Evolutionary conservation across 345 rosid genomes (phyloP).

Genomic region (Euphorbia pulcherrima): DNA sequence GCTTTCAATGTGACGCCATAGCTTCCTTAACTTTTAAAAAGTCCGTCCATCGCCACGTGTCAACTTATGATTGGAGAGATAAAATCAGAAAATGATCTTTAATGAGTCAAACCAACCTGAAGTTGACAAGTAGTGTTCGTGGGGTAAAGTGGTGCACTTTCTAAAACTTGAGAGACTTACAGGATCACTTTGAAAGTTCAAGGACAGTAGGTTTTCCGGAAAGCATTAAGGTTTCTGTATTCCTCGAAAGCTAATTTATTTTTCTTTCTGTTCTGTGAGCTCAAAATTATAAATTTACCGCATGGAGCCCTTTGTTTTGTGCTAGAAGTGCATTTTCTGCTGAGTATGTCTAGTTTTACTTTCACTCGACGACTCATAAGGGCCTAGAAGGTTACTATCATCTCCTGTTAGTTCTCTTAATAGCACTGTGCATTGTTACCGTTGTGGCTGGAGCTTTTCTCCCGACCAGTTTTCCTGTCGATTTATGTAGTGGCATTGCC

Average conservation of each 20-base stretch:
- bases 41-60: too few relatives aligned
- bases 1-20: too few relatives aligned
- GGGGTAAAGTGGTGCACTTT: too few relatives aligned
- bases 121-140: too few relatives aligned
- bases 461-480: constrained; percentile 75
- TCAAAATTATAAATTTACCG: constrained; percentile 66
- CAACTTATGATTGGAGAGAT: too few relatives aligned
- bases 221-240: too few relatives aligned
- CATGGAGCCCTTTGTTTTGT: constrained; percentile 66
- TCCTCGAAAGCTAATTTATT: background rate
- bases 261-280: background rate
- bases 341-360: constrained; percentile 77
- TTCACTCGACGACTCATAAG: constrained; percentile 90
- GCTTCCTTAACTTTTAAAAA: too few relatives aligned
- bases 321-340: constrained; percentile 80
- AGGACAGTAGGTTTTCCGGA: too few relatives aligned
- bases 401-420: constrained; percentile 75
- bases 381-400: constrained; percentile 97
- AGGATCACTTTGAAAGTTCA: too few relatives aligned
- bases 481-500: constrained; percentile 65
- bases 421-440: constrained; percentile 64
- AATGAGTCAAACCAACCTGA: too few relatives aligned
- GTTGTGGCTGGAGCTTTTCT: constrained; percentile 65
- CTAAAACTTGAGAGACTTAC: too few relatives aligned
- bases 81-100: too few relatives aligned